These are phyloP conservation scores for Monilinia aucupariae DNA, from an alignment of 2,329 filamentous ascomycete species.

Conservation along the genomic window DNA sequence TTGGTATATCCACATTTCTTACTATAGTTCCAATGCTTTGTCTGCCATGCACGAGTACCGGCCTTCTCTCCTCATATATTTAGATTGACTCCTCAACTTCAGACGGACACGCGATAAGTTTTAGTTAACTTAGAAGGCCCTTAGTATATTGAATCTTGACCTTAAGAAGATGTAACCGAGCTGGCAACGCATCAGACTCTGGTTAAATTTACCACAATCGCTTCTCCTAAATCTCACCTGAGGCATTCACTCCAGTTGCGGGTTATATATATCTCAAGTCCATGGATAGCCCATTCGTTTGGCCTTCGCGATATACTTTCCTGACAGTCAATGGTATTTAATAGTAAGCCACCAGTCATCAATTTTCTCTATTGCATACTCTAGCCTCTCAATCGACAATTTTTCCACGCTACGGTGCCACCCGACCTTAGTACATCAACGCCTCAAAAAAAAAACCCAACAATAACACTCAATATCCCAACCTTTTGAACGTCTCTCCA, in stretches of 20 bases:
- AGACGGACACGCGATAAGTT: neutral
- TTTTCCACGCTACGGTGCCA: neutral
- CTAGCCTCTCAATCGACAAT: no score
- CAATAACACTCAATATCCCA: no score
- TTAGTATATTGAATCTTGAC: neutral
- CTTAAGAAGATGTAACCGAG: neutral
- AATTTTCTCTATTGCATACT: neutral
- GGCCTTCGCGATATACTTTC: neutral
- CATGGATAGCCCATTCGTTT: neutral
- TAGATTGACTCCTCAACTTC: neutral
- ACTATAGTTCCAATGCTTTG: neutral
- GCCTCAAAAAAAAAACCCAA: neutral
- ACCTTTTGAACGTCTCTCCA: neutral
- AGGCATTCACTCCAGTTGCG: neutral
- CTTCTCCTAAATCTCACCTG: neutral
- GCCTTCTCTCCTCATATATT: neutral
- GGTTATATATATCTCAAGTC: neutral
- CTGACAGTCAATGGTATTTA: constrained; percentile 3
- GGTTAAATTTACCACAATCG: neutral
- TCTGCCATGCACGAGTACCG: neutral
- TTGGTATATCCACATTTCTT: constrained; percentile 1
- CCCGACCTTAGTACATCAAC: neutral
- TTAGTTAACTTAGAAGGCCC: neutral
- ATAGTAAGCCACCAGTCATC: neutral
- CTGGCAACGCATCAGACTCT: constrained; percentile 6